Evolutionary conservation across 2,329 filamentous ascomycete species (phyloP).

Genomic region (Herpotrichia juniperi): DNA sequence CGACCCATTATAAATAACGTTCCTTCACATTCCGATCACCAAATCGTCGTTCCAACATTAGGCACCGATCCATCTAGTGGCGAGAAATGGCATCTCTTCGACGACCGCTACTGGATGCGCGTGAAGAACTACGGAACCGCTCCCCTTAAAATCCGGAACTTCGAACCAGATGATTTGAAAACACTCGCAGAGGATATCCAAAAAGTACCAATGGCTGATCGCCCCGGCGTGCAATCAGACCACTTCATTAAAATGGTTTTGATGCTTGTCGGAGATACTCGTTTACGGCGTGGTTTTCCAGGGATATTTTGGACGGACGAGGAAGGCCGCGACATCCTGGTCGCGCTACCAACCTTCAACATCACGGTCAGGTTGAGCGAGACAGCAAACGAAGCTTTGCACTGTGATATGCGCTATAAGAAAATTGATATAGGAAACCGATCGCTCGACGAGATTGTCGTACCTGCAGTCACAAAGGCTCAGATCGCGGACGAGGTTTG

Average conservation of each 20-base stretch:
- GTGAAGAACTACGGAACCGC: constrained; percentile 41
- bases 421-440: constrained; percentile 24
- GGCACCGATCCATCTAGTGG: background rate
- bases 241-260: constrained; percentile 19
- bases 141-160: constrained; percentile 46
- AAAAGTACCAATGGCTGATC: background rate
- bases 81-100: constrained; percentile 55
- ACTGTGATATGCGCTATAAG: constrained; percentile 33
- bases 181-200: background rate
- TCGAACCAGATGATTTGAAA: constrained; percentile 23
- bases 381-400: constrained; percentile 12
- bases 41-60: constrained; percentile 12
- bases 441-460: background rate
- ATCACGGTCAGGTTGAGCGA: background rate
- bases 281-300: constrained; percentile 27
- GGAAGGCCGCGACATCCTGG: constrained; percentile 20
- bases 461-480: background rate
- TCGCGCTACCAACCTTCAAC: constrained; percentile 31
- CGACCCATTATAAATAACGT: constrained; percentile 23
- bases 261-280: constrained; percentile 21
- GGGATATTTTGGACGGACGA: constrained; percentile 22
- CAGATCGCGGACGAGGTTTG: background rate
- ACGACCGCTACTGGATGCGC: constrained; percentile 61
- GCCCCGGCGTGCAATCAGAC: constrained; percentile 5
- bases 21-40: background rate